These are phyloP conservation scores for Gleditsia sinensis DNA, from an alignment of 306 rosid genomes.

Conservation along the genomic window DNA sequence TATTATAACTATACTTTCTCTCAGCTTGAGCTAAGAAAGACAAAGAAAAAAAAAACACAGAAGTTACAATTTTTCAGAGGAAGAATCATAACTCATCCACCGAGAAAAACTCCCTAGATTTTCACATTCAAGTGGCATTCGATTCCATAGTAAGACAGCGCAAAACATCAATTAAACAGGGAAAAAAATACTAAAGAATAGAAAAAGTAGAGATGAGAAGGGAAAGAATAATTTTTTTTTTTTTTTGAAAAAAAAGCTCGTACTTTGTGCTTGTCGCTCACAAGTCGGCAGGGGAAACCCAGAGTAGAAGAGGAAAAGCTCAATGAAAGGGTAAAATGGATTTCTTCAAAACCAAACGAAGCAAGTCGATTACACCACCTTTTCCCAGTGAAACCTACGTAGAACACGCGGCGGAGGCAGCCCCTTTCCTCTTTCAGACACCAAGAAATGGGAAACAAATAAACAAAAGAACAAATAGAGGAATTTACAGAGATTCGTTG, in stretches of 20 bases:
- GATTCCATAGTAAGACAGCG: not conserved
- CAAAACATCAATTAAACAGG: not conserved
- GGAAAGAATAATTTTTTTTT: not conserved
- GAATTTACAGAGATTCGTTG: not conserved
- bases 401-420: slow-evolving; percentile 22
- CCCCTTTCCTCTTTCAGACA: slow-evolving; percentile 30
- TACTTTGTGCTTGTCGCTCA: slow-evolving; percentile 25
- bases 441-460: not conserved
- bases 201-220: not conserved
- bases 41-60: slow-evolving; percentile 7
- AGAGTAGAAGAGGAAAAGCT: slow-evolving; percentile 23
- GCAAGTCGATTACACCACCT: slow-evolving; percentile 22
- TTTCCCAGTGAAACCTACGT: slow-evolving; percentile 28
- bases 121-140: not conserved
- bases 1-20: not conserved
- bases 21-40: not conserved
- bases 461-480: not conserved
- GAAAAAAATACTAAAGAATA: not conserved
- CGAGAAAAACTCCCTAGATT: not conserved
- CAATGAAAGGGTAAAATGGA: not conserved
- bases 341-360: slow-evolving; percentile 27
- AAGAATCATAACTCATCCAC: not conserved
- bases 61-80: not conserved
- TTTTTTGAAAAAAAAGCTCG: not conserved
- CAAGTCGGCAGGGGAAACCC: not conserved